These are phyloP conservation scores for Cyclotella sp. DNA, from an alignment of 108 stramenopile species.

Conservation along the genomic window DNA sequence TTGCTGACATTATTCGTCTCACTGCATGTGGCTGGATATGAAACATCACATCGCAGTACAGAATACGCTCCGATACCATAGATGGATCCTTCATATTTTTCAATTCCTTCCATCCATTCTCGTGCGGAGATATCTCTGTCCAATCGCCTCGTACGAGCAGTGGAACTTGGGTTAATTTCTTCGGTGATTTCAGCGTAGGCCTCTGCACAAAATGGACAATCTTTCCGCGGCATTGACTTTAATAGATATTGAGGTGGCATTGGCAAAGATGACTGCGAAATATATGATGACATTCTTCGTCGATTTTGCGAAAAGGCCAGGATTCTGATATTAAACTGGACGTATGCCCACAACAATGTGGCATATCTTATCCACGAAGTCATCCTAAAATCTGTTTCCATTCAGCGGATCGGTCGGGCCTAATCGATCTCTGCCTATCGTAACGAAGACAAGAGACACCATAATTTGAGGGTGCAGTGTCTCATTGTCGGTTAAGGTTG, in stretches of 20 bases:
- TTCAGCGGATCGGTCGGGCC: no score
- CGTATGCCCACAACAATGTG: background rate
- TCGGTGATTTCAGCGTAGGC: conserved; percentile 1
- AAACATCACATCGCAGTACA: conserved; percentile 72
- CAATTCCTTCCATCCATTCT: conserved; percentile 80
- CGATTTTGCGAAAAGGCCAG: background rate
- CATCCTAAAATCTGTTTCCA: background rate
- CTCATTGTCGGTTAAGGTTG: no score
- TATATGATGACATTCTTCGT: background rate
- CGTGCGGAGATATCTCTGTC: conserved; percentile 57
- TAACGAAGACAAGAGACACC: no score
- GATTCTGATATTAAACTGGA: background rate
- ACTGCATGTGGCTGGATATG: background rate
- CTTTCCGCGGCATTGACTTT: background rate
- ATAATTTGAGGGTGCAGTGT: no score
- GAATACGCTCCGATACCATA: conserved; percentile 74
- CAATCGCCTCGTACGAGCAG: conserved; percentile 16
- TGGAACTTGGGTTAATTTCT: background rate
- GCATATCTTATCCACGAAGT: background rate
- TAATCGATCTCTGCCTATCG: no score
- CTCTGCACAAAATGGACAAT: conserved; percentile 41
- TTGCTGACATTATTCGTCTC: background rate
- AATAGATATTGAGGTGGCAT: background rate
- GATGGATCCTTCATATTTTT: conserved; percentile 39
- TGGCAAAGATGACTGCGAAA: background rate